Base-by-base conservation (phyloP, 495 filamentous ascomycete genomes). In the Aspergillus bridgeri region DNA sequence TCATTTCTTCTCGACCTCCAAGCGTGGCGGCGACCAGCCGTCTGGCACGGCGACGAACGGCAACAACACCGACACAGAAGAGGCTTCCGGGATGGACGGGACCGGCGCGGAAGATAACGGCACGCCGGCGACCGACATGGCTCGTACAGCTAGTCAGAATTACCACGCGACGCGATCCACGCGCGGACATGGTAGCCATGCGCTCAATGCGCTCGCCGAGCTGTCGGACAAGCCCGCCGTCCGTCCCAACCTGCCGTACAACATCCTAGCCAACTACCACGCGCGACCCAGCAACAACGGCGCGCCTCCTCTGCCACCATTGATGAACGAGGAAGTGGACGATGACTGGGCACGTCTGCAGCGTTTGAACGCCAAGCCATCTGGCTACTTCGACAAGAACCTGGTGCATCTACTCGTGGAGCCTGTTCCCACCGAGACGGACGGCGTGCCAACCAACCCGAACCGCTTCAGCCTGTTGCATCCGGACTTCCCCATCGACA, bases 121-220 rank as follows among this genome's bases (percentile, higher is more conserved):
- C 18, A 80, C 82, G 0, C 78, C 79, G 8, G 86, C 86, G 0
- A 77, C 81, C 2, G 79, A 78, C 58, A 91, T 91, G 88, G 86
- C 88, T 51, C 80, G 88, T 5, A 86, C 87, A 18, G 82, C 82
- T 25, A 89, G 86, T 42, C 78, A 81, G 52, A 81, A 79, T 24
- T 75, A 74, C 67, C 88, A 91, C 60, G 83, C 85, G 17, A 92
- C 89, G 11, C 84, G 89, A 13, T 90, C 87, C 50, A 89, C 85
- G 4, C 81, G 86, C 29, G 80, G 77, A 13, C 75, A 73, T 20
- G 84, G 78, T 42, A 79, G 80, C 53, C 79, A 76, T 45, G 83
- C 81, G 48, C 77, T 87, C 44, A 74, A 77, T 43, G 80, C 85
- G 42, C 75, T 89, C 56, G 84, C 87, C 52, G 82, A 82, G 25